Conservation (phyloP, 306 rosid species). For the Glycine tomentella region DNA sequence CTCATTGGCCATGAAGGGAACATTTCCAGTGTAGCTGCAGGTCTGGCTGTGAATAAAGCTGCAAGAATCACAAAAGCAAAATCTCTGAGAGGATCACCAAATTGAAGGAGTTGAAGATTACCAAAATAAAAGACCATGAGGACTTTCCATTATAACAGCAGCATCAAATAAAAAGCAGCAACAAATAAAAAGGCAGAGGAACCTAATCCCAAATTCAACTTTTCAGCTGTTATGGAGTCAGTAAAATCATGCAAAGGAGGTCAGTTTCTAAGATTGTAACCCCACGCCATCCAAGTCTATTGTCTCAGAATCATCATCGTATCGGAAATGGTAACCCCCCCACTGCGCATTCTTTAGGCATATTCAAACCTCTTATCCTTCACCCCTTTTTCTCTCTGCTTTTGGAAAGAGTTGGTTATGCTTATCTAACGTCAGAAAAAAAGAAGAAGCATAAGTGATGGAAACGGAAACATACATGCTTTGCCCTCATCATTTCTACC, state of each 20-base stretch:
- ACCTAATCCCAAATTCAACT: constrained; percentile 77
- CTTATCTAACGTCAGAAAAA: constrained; percentile 61
- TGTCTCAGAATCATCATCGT: constrained; percentile 68
- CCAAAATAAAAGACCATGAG: constrained; percentile 43
- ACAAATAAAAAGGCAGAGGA: constrained; percentile 34
- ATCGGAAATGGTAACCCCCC: constrained; percentile 64
- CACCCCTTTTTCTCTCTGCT: constrained; percentile 45
- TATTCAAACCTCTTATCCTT: constrained; percentile 52
- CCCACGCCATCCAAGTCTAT: constrained; percentile 69
- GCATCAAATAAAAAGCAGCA: background rate
- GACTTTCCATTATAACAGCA: constrained; percentile 33
- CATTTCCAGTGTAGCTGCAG: constrained; percentile 98
- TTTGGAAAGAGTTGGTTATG: constrained; percentile 56
- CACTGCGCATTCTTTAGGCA: constrained; percentile 54
- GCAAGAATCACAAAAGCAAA: constrained; percentile 78
- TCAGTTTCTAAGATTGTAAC: constrained; percentile 69
- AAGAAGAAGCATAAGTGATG: background rate
- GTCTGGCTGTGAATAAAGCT: constrained; percentile 83
- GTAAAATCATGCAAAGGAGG: constrained; percentile 65
- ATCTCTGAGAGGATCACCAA: constrained; percentile 64
- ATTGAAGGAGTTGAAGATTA: constrained; percentile 36
- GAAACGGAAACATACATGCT: constrained; percentile 63
- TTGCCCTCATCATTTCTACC: constrained; percentile 74
- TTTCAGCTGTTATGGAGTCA: constrained; percentile 79
- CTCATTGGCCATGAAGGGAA: constrained; percentile 99